A percentile compares a stretch with the other conserved stretches of the same genome.
Conservation (phyloP, 148 eudicot species). For the Vaccinium corymbosum region DNA sequence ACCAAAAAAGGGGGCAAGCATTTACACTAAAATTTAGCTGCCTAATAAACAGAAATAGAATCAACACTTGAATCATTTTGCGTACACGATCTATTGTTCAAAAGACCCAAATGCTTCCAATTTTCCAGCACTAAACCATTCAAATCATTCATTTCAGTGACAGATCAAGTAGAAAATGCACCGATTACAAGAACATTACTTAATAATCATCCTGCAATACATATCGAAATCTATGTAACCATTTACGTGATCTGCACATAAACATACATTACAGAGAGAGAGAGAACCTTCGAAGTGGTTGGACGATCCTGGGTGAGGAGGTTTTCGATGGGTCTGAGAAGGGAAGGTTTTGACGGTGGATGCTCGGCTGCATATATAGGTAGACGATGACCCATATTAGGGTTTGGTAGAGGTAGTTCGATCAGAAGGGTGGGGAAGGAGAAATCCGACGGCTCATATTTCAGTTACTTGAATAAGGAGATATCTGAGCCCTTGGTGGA, state of each 20-base stretch:
- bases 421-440: background rate
- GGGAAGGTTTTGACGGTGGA: background rate
- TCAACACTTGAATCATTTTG: background rate
- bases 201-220: background rate
- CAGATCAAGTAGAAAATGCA: background rate
- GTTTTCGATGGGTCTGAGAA: background rate
- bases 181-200: background rate
- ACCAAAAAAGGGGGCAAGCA: background rate
- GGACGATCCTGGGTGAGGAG: background rate
- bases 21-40: background rate
- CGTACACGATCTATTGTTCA: background rate
- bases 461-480: background rate
- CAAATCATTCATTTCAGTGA: background rate
- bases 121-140: background rate
- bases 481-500: background rate
- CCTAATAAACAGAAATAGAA: background rate
- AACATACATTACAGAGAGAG: no score
- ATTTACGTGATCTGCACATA: background rate
- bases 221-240: no score
- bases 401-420: background rate
- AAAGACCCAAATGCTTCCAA: background rate
- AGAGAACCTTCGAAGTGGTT: background rate
- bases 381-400: background rate
- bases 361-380: background rate
- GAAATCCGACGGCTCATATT: constrained; percentile 1